Evolutionary conservation across 2,329 filamentous ascomycete genomes (phyloP).

Genomic region (Nothopassalora personata): DNA sequence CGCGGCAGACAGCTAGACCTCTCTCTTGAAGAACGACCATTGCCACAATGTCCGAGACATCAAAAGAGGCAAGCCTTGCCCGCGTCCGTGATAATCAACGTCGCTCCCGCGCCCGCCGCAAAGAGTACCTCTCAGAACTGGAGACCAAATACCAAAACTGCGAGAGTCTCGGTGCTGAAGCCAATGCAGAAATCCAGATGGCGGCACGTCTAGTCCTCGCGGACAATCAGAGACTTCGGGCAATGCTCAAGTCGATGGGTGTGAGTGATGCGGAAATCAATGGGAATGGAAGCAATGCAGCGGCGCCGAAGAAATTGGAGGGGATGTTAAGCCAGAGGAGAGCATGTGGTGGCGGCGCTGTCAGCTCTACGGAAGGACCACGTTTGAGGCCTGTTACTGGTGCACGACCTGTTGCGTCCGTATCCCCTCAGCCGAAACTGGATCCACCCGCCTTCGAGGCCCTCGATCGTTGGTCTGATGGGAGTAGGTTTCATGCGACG

Average conservation of each 20-base stretch:
- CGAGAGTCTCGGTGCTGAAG: slow-evolving; percentile 62
- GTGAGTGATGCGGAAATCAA: slow-evolving; percentile 52
- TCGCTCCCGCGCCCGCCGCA: slow-evolving; percentile 66
- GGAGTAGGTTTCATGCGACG: background rate
- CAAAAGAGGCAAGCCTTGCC: slow-evolving; percentile 34
- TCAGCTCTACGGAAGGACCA: background rate
- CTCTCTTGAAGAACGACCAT: too few relatives aligned
- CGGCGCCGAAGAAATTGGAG: slow-evolving; percentile 1
- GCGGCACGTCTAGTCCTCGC: slow-evolving; percentile 64
- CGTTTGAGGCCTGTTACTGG: background rate
- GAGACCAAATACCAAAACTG: slow-evolving; percentile 59
- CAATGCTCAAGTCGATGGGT: slow-evolving; percentile 54
- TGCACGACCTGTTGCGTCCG: background rate
- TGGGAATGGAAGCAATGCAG: background rate
- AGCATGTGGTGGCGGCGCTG: background rate
- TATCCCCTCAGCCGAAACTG: background rate
- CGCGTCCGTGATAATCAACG: slow-evolving; percentile 73
- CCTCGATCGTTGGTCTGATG: background rate
- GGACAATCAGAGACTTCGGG: slow-evolving; percentile 62
- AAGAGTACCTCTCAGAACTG: slow-evolving; percentile 67
- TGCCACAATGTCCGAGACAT: background rate
- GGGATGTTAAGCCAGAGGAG: background rate
- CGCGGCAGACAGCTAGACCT: too few relatives aligned
- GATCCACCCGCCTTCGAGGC: background rate
- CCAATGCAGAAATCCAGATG: slow-evolving; percentile 64